These are phyloP conservation scores for Buxus sempervirens DNA, from an alignment of 164 flowering plant species.

Conservation along the genomic window DNA sequence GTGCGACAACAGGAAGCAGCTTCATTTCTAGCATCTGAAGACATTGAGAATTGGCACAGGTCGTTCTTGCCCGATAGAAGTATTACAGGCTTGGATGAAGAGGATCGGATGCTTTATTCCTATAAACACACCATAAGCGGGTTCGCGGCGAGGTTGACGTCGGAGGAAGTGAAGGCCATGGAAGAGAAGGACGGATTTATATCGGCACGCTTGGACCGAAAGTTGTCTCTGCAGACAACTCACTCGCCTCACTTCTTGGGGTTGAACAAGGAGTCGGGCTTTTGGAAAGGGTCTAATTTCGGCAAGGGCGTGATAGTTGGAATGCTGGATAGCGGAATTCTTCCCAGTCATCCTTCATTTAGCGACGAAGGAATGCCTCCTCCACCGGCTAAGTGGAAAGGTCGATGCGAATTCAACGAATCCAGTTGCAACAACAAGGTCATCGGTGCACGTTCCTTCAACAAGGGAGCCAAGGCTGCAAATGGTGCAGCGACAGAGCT, in stretches of 20 bases:
- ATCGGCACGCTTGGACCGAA: slow-evolving; percentile 12
- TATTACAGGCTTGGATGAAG: background rate
- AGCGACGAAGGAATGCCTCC: slow-evolving; percentile 29
- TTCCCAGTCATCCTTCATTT: slow-evolving; percentile 36
- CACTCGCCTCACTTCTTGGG: slow-evolving; percentile 41
- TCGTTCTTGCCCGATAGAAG: slow-evolving; percentile 27
- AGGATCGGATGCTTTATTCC: background rate
- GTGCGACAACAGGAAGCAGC: slow-evolving; percentile 16
- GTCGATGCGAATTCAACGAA: too few relatives aligned
- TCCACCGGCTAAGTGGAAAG: too few relatives aligned
- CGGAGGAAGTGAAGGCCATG: slow-evolving; percentile 28
- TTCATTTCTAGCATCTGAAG: background rate
- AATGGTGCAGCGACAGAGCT: slow-evolving; percentile 55
- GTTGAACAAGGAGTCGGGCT: slow-evolving; percentile 17
- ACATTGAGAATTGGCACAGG: slow-evolving; percentile 15
- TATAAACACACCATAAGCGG: slow-evolving; percentile 17
- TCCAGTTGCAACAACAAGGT: slow-evolving; percentile 65
- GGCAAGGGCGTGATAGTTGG: slow-evolving; percentile 42
- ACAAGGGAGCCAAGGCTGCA: slow-evolving; percentile 69
- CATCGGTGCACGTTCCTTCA: slow-evolving; percentile 74
- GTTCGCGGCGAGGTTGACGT: slow-evolving; percentile 30
- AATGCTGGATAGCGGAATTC: slow-evolving; percentile 35
- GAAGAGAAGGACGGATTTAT: slow-evolving; percentile 23
- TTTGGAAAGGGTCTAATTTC: slow-evolving; percentile 28
- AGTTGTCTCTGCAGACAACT: slow-evolving; percentile 27